Conservation (phyloP, 2,329 filamentous ascomycete species). For the Beauveria scarabaeidicola region DNA sequence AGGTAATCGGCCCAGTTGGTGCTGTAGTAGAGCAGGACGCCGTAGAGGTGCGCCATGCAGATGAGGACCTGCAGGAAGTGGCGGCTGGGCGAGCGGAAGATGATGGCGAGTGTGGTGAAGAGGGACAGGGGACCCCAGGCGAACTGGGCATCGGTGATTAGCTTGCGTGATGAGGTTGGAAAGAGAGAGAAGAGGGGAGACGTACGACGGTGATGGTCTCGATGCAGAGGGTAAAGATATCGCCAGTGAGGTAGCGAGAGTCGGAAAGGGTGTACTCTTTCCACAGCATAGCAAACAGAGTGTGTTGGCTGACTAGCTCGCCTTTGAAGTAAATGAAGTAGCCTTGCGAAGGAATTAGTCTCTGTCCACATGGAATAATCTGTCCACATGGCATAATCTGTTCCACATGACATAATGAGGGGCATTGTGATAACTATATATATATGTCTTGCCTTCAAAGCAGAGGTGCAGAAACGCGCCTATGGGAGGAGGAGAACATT, state of each 20-base stretch:
- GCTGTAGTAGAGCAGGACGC: conserved; percentile 53
- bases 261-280: conserved; percentile 87
- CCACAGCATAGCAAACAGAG: conserved; percentile 78
- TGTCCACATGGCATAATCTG: too few species aligned
- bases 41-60: conserved; percentile 49
- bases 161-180: not conserved
- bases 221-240: conserved; percentile 79
- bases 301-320: conserved; percentile 57
- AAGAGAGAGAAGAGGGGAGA: not conserved
- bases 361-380: too few species aligned
- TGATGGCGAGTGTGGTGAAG: conserved; percentile 37
- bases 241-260: conserved; percentile 74
- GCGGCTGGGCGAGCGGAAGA: conserved; percentile 33
- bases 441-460: conserved; percentile 64
- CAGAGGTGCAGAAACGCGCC: conserved; percentile 65
- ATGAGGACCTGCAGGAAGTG: conserved; percentile 43
- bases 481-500: conserved; percentile 19
- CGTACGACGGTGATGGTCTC: conserved; percentile 73
- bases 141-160: conserved; percentile 25
- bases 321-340: conserved; percentile 69
- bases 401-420: not conserved
- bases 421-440: too few species aligned
- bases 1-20: conserved; percentile 44
- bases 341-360: conserved; percentile 29
- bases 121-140: conserved; percentile 53